Conservation (phyloP, 2,329 filamentous ascomycete species). For the Pyrenophora tritici-repentis region DNA sequence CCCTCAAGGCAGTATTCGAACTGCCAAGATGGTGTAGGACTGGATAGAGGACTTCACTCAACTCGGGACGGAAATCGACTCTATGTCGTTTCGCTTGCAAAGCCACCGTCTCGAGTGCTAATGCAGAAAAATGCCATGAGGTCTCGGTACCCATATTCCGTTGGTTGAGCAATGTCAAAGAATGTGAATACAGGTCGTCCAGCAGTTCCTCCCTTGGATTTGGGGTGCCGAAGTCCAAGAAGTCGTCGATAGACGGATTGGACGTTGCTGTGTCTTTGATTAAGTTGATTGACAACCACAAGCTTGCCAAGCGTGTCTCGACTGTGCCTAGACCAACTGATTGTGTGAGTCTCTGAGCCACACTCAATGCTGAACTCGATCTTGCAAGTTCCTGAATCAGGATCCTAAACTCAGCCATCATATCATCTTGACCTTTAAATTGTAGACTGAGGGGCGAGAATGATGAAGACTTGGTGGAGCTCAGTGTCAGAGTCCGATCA, state of each 20-base stretch:
- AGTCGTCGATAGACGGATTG: slow-evolving; percentile 65
- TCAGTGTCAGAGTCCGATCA: slow-evolving; percentile 24
- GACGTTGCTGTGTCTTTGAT: slow-evolving; percentile 62
- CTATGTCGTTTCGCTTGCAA: slow-evolving; percentile 72
- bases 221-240: slow-evolving; percentile 61
- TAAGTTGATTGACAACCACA: slow-evolving; percentile 80
- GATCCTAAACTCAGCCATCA: slow-evolving; percentile 64
- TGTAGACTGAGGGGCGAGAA: slow-evolving; percentile 65
- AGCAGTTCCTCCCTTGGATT: slow-evolving; percentile 43
- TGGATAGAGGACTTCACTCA: slow-evolving; percentile 90
- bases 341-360: slow-evolving; percentile 70
- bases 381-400: slow-evolving; percentile 61
- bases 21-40: slow-evolving; percentile 88
- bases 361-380: slow-evolving; percentile 51
- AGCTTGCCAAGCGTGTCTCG: slow-evolving; percentile 67
- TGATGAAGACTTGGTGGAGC: slow-evolving; percentile 24
- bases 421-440: slow-evolving; percentile 68
- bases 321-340: slow-evolving; percentile 64
- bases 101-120: slow-evolving; percentile 80
- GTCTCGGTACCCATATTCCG: slow-evolving; percentile 41
- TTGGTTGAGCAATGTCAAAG: slow-evolving; percentile 64
- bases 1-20: slow-evolving; percentile 67
- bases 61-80: slow-evolving; percentile 75
- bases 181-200: slow-evolving; percentile 71
- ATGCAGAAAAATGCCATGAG: slow-evolving; percentile 76